Evolutionary conservation across 257 asterid species (phyloP).

Genomic region (Solanum tacnaense): DNA sequence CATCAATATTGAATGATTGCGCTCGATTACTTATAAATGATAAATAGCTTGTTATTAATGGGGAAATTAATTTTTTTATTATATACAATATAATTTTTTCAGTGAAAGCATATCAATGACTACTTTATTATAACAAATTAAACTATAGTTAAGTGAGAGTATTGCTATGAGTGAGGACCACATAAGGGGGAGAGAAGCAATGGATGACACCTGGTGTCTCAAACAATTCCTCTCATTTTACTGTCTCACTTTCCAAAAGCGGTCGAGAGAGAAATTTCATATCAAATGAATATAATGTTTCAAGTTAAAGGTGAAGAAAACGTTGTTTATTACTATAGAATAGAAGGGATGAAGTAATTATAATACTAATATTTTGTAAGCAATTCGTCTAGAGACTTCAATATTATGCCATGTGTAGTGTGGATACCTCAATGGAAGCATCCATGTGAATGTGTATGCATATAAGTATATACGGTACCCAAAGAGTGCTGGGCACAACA

Average conservation of each 20-base stretch:
- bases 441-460: neutral
- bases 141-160: neutral
- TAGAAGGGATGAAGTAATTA: neutral
- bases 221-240: neutral
- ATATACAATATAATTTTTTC: neutral
- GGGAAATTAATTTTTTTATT: neutral
- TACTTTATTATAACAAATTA: neutral
- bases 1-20: neutral
- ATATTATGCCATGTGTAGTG: neutral
- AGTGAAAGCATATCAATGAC: neutral
- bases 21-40: neutral
- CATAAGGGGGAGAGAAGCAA: neutral
- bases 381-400: neutral
- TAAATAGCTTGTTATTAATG: neutral
- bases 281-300: neutral
- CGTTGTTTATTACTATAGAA: neutral
- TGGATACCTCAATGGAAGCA: neutral
- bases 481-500: neutral
- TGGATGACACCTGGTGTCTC: neutral
- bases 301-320: neutral
- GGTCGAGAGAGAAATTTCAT: neutral
- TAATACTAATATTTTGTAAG: neutral
- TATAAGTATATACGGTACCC: neutral
- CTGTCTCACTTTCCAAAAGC: neutral
- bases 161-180: neutral